Base-by-base conservation (phyloP, 225 moss, liverwort and hornwort species). In the Anthoceros angustus region DNA sequence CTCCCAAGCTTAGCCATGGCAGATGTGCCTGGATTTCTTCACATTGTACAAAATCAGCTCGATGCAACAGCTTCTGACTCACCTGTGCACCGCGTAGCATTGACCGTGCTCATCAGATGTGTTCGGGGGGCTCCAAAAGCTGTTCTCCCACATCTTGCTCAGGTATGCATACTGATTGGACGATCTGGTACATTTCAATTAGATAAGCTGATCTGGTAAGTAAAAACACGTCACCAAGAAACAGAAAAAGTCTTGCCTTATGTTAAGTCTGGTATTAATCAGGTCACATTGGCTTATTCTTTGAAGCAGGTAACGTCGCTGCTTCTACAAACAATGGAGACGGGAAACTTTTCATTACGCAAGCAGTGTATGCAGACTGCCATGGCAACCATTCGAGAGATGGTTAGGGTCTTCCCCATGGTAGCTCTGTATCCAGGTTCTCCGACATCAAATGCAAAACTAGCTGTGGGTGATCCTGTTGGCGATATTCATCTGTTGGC, bases 291-390 rank as follows among this genome's bases (percentile, higher is more conserved):
- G 32, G 32, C 4, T 1, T 32, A 1, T 32, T 32, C 7, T 5
- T 20, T 16, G 32, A 40, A 40, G 1, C 62, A 69, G 69, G 60
- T 61, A 10, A 60, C 55, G 6, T 39, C 69, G 6, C 55, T 69
- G 61, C 41, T 69, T 10, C 41, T 69, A 61, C 69, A 69, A 69
- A 69, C 69, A 4, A 50, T 69, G 69, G 69, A 69, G 9, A 39
- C 69, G 1, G 69, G 61, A 9, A 69, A 69, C 20, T 62, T 23
- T 23, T 60, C 45, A 9, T 40, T 69, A 61, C 69, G 69, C 15
- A 69, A 69, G 61, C 39, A 40, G 39, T 69, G 69, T 69, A 24
- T 61, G 16, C 69, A 62, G n/a, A 69, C 50, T 24, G 69, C 69
- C 40, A 69, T 69, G 61, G 69, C 61, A n/a, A 61, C 39, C 32